Evolutionary conservation across 2,329 filamentous ascomycete species (phyloP), one percentile per base, ranked within the genome.

Genomic region (Parascedosporium putredinis): DNA sequence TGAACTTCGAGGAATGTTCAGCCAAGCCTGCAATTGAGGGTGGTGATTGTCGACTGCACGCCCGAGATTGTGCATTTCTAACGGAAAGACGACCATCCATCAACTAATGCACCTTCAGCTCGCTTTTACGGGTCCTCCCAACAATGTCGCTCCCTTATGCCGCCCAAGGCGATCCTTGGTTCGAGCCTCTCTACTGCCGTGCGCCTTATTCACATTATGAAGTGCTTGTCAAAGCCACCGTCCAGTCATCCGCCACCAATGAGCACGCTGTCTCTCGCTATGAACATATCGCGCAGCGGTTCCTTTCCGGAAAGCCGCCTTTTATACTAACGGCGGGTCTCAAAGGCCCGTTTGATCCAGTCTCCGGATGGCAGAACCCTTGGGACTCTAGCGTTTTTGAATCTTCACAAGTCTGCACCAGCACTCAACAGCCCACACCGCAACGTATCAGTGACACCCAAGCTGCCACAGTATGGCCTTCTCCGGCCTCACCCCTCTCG

Each of bases 271-370:
- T 38, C 22, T 62, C 67, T 20, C 72, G 78, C 52, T 79, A 82
- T 52, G 81, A 86, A 60, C 63, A 68, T 0, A 74, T 82, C 10
- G 83, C 78, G 1, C 64, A 71, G 27, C 70, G 72, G 29, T 86
- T 76, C 56, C 64, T 86, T 33, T 64, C 69, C 5, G 84, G 83
- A 0, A 65, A 71, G 25, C 59, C 70, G 2, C 73, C 83, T 0
- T 58, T 75, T 22, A 68, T 89, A 2, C 60, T 81, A 3, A 83
- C 84, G 10, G 76, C 83, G 5, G 63, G 66, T 5, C 66, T 87
- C 3, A 72, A 66, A 52, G 84, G 83, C 0, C 84, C 83, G 0
- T 84, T 86, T 55, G 69, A 73, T 42, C 61, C 57, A 50, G 58
- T 64, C 36, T 67, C 62, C 2, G 72, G 72, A 34, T 65, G 62